These are phyloP conservation scores for Glycine soja DNA, from an alignment of 306 rosid genomes.

Conservation along the genomic window DNA sequence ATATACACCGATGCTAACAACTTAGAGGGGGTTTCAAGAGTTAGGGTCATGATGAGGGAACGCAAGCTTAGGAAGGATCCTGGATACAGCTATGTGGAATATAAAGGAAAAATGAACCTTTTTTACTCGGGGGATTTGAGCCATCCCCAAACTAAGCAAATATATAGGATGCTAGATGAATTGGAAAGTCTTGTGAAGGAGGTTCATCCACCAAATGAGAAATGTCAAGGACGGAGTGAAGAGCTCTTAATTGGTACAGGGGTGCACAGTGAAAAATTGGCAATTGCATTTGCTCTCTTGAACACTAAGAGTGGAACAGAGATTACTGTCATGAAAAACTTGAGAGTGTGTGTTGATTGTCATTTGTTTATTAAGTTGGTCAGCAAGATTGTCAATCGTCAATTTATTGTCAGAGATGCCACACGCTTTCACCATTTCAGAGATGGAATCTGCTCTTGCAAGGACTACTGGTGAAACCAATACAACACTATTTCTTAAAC, in stretches of 20 bases:
- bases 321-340: conserved; percentile 79
- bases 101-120: conserved; percentile 70
- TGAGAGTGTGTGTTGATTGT: conserved; percentile 85
- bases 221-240: conserved; percentile 51
- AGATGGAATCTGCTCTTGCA: conserved; percentile 85
- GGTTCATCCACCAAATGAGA: conserved; percentile 44
- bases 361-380: conserved; percentile 79
- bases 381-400: conserved; percentile 78
- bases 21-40: conserved; percentile 69
- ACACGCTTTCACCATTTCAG: conserved; percentile 90
- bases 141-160: conserved; percentile 61
- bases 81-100: conserved; percentile 78
- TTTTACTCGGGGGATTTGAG: conserved; percentile 77
- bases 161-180: conserved; percentile 66
- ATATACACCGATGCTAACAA: conserved; percentile 68
- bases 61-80: conserved; percentile 78
- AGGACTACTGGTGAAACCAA: conserved; percentile 75
- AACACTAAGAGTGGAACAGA: conserved; percentile 66
- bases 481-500: conserved; percentile 2
- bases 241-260: conserved; percentile 55
- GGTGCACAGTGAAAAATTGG: conserved; percentile 85
- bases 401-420: conserved; percentile 81
- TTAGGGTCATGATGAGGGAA: conserved; percentile 83
- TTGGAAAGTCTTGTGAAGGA: conserved; percentile 64
- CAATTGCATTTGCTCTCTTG: conserved; percentile 73